Evolutionary conservation across 2,329 filamentous ascomycete species (phyloP).

Genomic region (Huntiella abstrusa): DNA sequence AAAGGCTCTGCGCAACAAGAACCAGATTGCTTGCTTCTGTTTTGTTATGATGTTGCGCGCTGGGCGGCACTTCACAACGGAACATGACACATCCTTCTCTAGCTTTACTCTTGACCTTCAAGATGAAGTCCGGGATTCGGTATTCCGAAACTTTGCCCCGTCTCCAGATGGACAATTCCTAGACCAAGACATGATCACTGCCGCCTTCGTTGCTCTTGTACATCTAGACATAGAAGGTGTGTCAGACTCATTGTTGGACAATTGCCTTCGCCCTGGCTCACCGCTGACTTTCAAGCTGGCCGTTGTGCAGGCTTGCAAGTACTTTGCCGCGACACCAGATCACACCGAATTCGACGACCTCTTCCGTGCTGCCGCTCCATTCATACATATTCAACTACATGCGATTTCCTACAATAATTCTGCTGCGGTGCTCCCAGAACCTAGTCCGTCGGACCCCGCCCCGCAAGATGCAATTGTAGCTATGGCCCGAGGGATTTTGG

Average conservation of each 20-base stretch:
- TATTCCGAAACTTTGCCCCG: constrained; percentile 35
- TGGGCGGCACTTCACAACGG: constrained; percentile 42
- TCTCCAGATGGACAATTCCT: constrained; percentile 31
- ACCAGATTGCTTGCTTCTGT: constrained; percentile 49
- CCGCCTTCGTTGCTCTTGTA: constrained; percentile 44
- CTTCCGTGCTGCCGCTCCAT: constrained; percentile 34
- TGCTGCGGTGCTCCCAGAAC: constrained; percentile 4
- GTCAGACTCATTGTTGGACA: constrained; percentile 35
- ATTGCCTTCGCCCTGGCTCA: constrained; percentile 36
- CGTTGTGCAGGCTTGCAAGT: constrained; percentile 40
- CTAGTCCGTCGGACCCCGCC: constrained; percentile 1
- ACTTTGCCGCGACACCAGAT: constrained; percentile 37
- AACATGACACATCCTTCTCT: constrained; percentile 43
- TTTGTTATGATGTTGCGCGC: constrained; percentile 42
- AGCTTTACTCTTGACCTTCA: constrained; percentile 53
- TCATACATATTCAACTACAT: constrained; percentile 37
- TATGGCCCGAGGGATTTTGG: constrained; percentile 33
- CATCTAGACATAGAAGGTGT: constrained; percentile 42
- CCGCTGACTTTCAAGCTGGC: constrained; percentile 43
- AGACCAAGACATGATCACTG: constrained; percentile 46
- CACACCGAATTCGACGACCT: constrained; percentile 32
- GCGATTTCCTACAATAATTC: constrained; percentile 15
- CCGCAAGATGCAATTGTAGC: constrained; percentile 19
- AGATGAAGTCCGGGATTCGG: constrained; percentile 46
- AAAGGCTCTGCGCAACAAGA: constrained; percentile 43